Percentiles rank a stretch among this genome's conserved stretches.
Evolutionary conservation across 2,329 filamentous ascomycete species (phyloP).

Genomic region (Tolypocladium paradoxum): DNA sequence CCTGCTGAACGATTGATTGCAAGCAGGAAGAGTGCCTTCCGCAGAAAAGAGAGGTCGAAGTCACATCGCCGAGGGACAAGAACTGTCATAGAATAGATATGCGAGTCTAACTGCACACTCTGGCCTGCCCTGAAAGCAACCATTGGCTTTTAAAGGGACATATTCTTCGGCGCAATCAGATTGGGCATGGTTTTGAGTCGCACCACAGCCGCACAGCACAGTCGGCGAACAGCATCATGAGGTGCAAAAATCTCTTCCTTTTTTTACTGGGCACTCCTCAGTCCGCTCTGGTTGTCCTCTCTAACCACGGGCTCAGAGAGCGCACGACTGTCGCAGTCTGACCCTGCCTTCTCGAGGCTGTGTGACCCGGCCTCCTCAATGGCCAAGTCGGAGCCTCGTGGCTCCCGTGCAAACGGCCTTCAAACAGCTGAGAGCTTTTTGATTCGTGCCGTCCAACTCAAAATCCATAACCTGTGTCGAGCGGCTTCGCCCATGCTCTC

Average conservation of each 20-base stretch:
- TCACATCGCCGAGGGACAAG: too few species aligned
- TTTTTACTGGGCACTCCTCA: conserved; percentile 32
- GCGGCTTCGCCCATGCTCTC: conserved; percentile 26
- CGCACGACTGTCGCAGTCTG: conserved; percentile 2
- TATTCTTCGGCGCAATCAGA: too few species aligned
- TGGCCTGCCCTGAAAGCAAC: too few species aligned
- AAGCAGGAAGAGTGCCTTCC: too few species aligned
- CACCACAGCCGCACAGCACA: not conserved
- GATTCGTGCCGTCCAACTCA: conserved; percentile 21
- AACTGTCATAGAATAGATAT: too few species aligned
- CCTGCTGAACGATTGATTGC: too few species aligned
- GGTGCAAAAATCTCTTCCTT: conserved; percentile 8
- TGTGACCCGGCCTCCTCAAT: conserved; percentile 11
- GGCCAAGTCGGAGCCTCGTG: conserved; percentile 17
- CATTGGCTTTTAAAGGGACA: too few species aligned
- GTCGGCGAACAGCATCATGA: not conserved
- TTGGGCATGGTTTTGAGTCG: too few species aligned
- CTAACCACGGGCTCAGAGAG: conserved; percentile 10
- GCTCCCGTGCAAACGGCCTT: conserved; percentile 5
- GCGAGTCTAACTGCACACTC: too few species aligned
- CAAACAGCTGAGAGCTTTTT: conserved; percentile 13
- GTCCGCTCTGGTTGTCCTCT: conserved; percentile 25
- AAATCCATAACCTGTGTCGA: conserved; percentile 27
- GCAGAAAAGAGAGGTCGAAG: too few species aligned
- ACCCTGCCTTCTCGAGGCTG: conserved; percentile 4